Percentiles rank a stretch among this genome's conserved stretches.
Conservation (phyloP, 768 basidiomycete genomes). For the Suillus sp. region DNA sequence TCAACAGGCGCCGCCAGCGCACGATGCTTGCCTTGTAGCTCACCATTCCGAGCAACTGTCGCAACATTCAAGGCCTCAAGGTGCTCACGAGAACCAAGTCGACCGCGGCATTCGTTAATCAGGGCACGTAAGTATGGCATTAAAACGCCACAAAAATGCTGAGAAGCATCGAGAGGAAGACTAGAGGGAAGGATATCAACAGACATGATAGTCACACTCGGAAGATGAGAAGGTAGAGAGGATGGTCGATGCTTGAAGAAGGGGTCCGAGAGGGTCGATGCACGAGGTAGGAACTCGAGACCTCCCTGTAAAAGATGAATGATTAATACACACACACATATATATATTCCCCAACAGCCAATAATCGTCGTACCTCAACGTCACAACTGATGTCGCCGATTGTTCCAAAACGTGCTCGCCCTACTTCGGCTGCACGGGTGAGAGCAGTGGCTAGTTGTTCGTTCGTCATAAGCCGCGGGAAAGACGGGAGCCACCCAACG, state of each 20-base stretch:
- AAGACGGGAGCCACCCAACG: constrained; percentile 77
- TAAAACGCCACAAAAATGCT: constrained; percentile 69
- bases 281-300: constrained; percentile 75
- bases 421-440: constrained; percentile 47
- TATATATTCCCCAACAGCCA: neutral
- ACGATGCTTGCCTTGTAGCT: constrained; percentile 50
- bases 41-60: constrained; percentile 66
- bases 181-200: constrained; percentile 91
- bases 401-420: constrained; percentile 61
- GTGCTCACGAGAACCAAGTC: constrained; percentile 25
- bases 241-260: constrained; percentile 57
- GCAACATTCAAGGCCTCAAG: constrained; percentile 60
- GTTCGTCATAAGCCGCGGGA: constrained; percentile 78
- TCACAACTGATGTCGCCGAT: constrained; percentile 93
- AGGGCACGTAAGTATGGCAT: constrained; percentile 67
- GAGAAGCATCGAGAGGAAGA: constrained; percentile 79
- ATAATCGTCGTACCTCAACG: constrained; percentile 53
- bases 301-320: constrained; percentile 58
- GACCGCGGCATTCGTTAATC: constrained; percentile 44
- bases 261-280: constrained; percentile 79
- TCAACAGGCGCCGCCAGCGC: constrained; percentile 62
- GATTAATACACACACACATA: neutral
- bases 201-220: constrained; percentile 76
- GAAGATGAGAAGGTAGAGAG: constrained; percentile 46
- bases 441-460: constrained; percentile 57